Evolutionary conservation across 805 yeast species (phyloP).

Genomic region (Metschnikowia matae): DNA sequence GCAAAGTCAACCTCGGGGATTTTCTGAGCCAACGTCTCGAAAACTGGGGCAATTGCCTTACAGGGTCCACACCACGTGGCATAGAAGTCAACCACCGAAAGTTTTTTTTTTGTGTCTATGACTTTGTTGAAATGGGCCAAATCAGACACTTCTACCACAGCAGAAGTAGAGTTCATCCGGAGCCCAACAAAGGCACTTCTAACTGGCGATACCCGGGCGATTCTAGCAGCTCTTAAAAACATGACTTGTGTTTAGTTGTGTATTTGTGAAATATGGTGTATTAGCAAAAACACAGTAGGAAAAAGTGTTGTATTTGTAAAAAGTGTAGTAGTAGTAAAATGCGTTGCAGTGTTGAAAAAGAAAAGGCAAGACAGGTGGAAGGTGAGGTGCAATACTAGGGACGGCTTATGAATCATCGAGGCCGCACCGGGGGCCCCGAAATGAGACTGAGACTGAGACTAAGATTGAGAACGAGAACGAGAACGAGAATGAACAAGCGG

Average conservation of each 20-base stretch:
- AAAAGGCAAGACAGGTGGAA: background rate
- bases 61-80: constrained; percentile 84
- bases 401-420: background rate
- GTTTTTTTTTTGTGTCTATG: constrained; percentile 27
- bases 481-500: background rate
- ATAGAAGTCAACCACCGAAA: constrained; percentile 59
- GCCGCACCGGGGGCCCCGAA: background rate
- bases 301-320: no score
- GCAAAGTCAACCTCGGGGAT: constrained; percentile 53
- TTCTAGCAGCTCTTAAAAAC: constrained; percentile 3
- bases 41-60: constrained; percentile 60
- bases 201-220: background rate
- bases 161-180: constrained; percentile 17
- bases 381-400: background rate
- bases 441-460: no score
- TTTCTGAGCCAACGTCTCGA: constrained; percentile 42
- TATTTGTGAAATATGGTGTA: no score
- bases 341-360: no score
- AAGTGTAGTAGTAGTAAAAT: no score
- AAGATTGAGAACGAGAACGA: no score
- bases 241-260: background rate
- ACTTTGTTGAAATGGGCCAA: constrained; percentile 25
- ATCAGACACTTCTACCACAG: constrained; percentile 27
- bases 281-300: no score
- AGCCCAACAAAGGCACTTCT: background rate